Evolutionary conservation across 2,329 filamentous ascomycete species (phyloP), one percentile per base, ranked within the genome.

Genomic region (Rhinocladiella mackenziei): DNA sequence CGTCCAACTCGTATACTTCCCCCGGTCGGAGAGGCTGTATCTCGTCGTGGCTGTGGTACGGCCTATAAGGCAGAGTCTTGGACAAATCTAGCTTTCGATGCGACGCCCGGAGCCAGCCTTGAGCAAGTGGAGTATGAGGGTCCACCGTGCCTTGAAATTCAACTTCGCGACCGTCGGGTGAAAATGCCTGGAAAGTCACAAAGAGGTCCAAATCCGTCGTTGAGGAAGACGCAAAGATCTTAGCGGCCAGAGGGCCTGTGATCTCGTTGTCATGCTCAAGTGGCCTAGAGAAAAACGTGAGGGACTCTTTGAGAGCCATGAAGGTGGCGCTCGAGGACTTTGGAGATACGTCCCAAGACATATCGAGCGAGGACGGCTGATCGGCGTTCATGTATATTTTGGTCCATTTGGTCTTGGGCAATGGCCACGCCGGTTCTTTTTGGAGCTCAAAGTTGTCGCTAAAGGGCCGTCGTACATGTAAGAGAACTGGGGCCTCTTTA

Each of bases 161-260:
- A 22, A 48, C 45, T 22, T 48, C 45, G 17, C 32, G 34, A 25
- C 20, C 33, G 15, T 39, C 36, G 9, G 33, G 33, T 9, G 34
- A 39, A 22, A 48, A 48, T 10, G 45, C 40, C 18, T 48, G 45
- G 13, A 48, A 39, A 6, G 45, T 48, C 4, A 48, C 20, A 35
- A 48, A 48, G 4, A 48, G 33, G 20, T 43, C 40, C 3, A 36
- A n/a, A 20, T 48, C 45, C 10, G 8, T 11, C 4, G 45, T 48
- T 3, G 40, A 34, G 10, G 45, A 48, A 2, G 45, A 37, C 3
- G 30, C 41, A 13, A 45, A 48, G 7, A 48, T 4, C 19, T 48
- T 48, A 7, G 40, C 40, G 2, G 34, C 36, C 17, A 48, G n/a
- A 1, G 45, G 45, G 3, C 45, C 45, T 7, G 45, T 48, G 28